Evolutionary conservation across 2,329 filamentous ascomycete genomes (phyloP), one percentile per base, ranked within the genome.

Genomic region (Didymellaceae sp.): DNA sequence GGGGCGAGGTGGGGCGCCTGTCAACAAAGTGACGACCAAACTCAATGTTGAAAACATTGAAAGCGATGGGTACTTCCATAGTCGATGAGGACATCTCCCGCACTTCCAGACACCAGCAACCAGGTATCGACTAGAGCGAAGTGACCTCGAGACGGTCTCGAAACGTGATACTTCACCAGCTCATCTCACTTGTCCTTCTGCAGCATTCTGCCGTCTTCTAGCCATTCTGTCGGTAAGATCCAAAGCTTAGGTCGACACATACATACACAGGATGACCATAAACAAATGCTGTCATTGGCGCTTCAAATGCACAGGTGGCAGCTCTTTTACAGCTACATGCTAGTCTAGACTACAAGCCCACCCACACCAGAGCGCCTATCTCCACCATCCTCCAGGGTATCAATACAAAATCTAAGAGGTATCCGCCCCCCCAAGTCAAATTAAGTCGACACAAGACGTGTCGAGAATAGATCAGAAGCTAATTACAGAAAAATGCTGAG

Each of bases 331-430:
- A 40, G n/a, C 48, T 31, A 33, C 20, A 8, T 34, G 10, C 37
- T 18, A 45, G 25, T 51, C 48, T 51, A 41, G 42, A 45, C 41
- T 45, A 45, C 45, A 48, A 42, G 42, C 43, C 61, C 58, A 61
- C 59, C 31, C 54, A 48, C 56, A 60, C 54, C 52, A 46, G 53
- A 58, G 38, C 43, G 42, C 52, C 30, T 54, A 38, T 54, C 57
- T 63, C 62, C 59, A 54, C 57, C 55, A 37, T 61, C 60, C 62
- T 45, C 54, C 56, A 48, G 66, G 66, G 66, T 69, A 69, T 69
- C 66, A 67, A 66, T 66, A 67, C 63, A 62, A 40, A 40, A n/a
- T 43, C 45, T 40, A 54, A 34, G 17, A 55, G 45, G 31, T 26
- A 16, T 45, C 55, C 38, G 21, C 47, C 51, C 45, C n/a, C 20